phyloP scores from a whole-genome alignment of 179 eudicot species.

The Dionaea muscipula region DNA sequence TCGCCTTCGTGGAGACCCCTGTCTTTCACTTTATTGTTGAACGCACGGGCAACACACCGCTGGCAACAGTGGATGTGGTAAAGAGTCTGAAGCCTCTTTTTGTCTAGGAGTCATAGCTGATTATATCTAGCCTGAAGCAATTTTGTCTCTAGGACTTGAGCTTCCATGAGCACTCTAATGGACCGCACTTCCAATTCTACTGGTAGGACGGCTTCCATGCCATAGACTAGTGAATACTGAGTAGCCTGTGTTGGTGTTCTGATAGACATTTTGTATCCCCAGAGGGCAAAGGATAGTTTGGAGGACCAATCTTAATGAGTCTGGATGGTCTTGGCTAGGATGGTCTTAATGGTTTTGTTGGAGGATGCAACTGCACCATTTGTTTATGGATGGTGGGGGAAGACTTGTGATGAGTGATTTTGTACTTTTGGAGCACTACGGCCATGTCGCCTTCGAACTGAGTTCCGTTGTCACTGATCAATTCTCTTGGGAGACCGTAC shows the following conservation, averaged over 20 bases:
- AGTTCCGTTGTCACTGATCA: background rate
- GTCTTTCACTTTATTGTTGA: background rate
- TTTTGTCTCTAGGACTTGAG: background rate
- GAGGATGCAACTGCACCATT: constrained; percentile 3
- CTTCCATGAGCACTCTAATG: background rate
- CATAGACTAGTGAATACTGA: constrained; percentile 4
- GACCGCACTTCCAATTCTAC: background rate
- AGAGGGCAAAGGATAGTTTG: background rate
- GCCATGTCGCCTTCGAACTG: background rate
- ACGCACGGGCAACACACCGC: background rate
- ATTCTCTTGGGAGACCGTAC: background rate
- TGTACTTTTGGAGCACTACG: background rate
- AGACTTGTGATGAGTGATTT: background rate
- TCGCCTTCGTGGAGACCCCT: background rate
- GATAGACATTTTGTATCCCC: constrained; percentile 1
- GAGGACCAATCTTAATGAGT: constrained; percentile 1
- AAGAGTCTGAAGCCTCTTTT: background rate
- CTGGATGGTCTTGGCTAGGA: background rate
- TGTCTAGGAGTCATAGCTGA: too few relatives aligned
- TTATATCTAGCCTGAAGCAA: background rate
- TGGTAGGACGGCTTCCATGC: background rate
- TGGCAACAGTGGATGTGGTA: background rate
- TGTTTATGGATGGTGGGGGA: background rate
- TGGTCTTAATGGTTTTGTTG: constrained; percentile 5
- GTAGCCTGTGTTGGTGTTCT: background rate